Evolutionary conservation across 306 rosid species (phyloP), one percentile per base, ranked within the genome.

Genomic region (Rosa lucieae): DNA sequence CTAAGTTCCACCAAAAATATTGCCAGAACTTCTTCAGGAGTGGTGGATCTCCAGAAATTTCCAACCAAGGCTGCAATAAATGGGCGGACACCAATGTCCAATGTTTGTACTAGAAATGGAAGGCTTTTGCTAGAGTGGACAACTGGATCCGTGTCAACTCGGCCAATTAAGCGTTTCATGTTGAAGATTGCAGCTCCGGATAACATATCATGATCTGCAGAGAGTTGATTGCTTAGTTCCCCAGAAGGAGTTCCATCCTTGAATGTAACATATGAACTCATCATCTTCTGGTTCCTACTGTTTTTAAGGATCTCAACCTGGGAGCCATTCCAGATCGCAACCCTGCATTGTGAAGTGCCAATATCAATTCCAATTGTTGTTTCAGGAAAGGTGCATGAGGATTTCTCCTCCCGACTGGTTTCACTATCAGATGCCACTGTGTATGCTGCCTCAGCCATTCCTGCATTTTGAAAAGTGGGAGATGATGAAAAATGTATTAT

Each of bases 311-410:
- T 89, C 89, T 88, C 95, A 65, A 92, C 93, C 72, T 84, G 87
- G 62, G 97, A 89, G 65, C 95, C 97, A 84, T 90, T 94, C 97
- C 97, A 94, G 44, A 87, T 75, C 29, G 97, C 97, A 74, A 94
- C 91, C 74, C 97, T 91, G 78, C 97, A 94, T 44, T 94, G 92
- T 43, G 95, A 89, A 58, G 97, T 94, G 76, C 99, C 97, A 49
- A 94, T 89, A 67, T 94, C 97, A 26, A 94, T 88, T 70, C 97
- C 99, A 63, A 92, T 82, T 29, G 92, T 92, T n/a, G 84, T 86
- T 75, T 89, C 99, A 3, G 95, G 89, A 84, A 85, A 84, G 82
- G 83, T 48, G 7, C 84, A 80, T 18, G 89, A 71, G 4, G 85
- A 46, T 29, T 84, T 91, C 8, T 89, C 99, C 81, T 92, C 98